phyloP scores from a whole-genome alignment of 2,329 filamentous ascomycete species.

The Blastomyces silverae region DNA sequence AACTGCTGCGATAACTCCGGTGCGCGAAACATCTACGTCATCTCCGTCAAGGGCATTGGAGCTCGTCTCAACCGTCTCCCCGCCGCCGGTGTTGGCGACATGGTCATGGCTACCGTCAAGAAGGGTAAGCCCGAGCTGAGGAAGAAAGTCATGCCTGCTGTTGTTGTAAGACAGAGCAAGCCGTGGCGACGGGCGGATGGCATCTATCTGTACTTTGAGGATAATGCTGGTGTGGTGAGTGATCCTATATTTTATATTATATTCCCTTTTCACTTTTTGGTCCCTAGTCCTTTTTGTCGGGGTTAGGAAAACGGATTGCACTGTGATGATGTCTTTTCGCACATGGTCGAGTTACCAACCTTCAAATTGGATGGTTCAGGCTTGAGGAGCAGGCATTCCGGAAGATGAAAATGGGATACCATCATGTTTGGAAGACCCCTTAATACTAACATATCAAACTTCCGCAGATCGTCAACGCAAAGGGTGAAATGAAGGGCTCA shows the following conservation, averaged over 20 bases:
- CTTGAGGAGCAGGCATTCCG: neutral
- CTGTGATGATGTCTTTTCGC: neutral
- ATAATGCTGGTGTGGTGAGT: conserved; percentile 98
- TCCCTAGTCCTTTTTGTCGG: conserved; percentile 5
- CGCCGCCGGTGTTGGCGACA: conserved; percentile 96
- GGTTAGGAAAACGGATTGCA: neutral
- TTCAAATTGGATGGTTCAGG: neutral
- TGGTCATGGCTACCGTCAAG: conserved; percentile 99
- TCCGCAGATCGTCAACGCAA: conserved; percentile 93
- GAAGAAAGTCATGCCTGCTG: conserved; percentile 99
- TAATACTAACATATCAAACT: conserved; percentile 12
- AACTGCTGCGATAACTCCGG: conserved; percentile 99
- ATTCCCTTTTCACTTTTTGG: conserved; percentile 7
- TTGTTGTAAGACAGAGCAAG: conserved; percentile 98
- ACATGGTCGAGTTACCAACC: neutral
- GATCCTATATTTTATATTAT: conserved; percentile 3
- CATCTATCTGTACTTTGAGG: conserved; percentile 99
- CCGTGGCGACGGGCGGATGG: conserved; percentile 98
- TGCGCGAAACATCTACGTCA: conserved; percentile 99
- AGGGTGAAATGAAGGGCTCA: conserved; percentile 99
- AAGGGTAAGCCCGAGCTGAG: conserved; percentile 99
- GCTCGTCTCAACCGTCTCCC: conserved; percentile 95
- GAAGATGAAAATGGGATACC: neutral
- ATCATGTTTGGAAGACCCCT: neutral
- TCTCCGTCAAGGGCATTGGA: conserved; percentile 98